phyloP scores from a whole-genome alignment of 768 basidiomycete genomes.

The Macrolepiota dolichaula region DNA sequence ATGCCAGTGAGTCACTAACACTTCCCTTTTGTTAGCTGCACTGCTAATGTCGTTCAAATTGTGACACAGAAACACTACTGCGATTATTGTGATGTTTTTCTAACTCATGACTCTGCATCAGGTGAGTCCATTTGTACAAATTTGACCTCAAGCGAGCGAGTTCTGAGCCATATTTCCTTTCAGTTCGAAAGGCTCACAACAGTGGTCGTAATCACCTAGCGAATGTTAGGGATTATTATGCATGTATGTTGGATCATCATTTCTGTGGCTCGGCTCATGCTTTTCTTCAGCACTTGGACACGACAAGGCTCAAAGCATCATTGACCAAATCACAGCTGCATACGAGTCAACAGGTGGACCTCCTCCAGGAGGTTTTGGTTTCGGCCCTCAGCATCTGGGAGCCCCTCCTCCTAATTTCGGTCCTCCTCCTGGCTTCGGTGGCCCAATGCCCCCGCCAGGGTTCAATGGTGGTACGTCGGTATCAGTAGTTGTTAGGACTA shows the following conservation, averaged over 20 bases:
- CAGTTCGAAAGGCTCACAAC: constrained; percentile 98
- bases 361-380: constrained; percentile 84
- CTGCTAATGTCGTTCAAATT: constrained; percentile 1
- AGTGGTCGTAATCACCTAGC: constrained; percentile 94
- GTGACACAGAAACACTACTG: constrained; percentile 82
- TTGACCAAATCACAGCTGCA: constrained; percentile 95
- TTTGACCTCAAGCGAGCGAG: background rate
- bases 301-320: constrained; percentile 97
- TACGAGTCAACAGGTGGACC: constrained; percentile 87
- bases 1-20: constrained; percentile 67
- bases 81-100: constrained; percentile 90
- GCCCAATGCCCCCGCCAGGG: constrained; percentile 48
- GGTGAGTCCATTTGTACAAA: constrained; percentile 40
- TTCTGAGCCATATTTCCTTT: constrained; percentile 11
- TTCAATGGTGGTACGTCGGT: constrained; percentile 50
- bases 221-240: constrained; percentile 97
- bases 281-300: constrained; percentile 68
- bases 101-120: constrained; percentile 93
- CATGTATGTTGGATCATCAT: constrained; percentile 50
- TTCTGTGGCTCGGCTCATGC: background rate
- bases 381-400: constrained; percentile 77
- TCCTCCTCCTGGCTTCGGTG: constrained; percentile 49
- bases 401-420: constrained; percentile 45
- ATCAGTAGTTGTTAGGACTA: background rate
- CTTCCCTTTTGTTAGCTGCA: background rate